phyloP scores from a whole-genome alignment of 2,329 filamentous ascomycete genomes.

The Arthroderma sp. region DNA sequence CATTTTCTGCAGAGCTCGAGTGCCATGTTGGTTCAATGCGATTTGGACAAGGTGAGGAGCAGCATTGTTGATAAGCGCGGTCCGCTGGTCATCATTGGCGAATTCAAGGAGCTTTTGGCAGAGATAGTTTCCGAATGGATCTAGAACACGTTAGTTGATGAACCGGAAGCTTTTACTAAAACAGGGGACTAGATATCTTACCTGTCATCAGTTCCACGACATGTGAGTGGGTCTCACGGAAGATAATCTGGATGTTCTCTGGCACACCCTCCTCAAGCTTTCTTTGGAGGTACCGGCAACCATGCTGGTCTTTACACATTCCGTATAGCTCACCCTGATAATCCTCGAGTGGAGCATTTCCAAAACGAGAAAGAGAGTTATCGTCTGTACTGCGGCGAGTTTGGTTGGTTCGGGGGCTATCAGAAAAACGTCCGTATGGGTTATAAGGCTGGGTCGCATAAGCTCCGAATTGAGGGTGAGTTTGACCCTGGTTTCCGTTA shows the following conservation, averaged over 20 bases:
- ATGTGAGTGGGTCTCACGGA: conserved; percentile 81
- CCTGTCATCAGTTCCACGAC: conserved; percentile 93
- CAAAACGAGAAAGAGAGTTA: conserved; percentile 62
- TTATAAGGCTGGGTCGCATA: conserved; percentile 36
- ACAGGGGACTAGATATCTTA: conserved; percentile 16
- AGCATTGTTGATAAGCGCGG: conserved; percentile 80
- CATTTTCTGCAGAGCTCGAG: conserved; percentile 96
- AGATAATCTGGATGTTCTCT: conserved; percentile 82
- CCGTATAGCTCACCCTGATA: conserved; percentile 74
- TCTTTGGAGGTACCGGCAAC: conserved; percentile 91
- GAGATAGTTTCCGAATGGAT: conserved; percentile 97
- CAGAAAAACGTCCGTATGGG: conserved; percentile 42
- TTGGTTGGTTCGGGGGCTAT: conserved; percentile 65
- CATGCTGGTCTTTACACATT: conserved; percentile 95
- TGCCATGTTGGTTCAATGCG: conserved; percentile 93
- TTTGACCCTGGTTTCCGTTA: conserved; percentile 34
- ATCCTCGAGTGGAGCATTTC: conserved; percentile 68
- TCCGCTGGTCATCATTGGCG: conserved; percentile 90
- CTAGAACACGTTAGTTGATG: conserved; percentile 25
- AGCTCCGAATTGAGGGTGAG: conserved; percentile 44
- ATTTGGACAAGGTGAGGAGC: conserved; percentile 79
- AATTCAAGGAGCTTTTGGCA: conserved; percentile 97
- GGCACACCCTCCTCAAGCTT: conserved; percentile 83
- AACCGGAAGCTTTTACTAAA: conserved; percentile 1
- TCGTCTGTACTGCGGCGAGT: conserved; percentile 45